Evolutionary conservation across 2,329 filamentous ascomycete genomes (phyloP).

Genomic region (Septoria linicola): DNA sequence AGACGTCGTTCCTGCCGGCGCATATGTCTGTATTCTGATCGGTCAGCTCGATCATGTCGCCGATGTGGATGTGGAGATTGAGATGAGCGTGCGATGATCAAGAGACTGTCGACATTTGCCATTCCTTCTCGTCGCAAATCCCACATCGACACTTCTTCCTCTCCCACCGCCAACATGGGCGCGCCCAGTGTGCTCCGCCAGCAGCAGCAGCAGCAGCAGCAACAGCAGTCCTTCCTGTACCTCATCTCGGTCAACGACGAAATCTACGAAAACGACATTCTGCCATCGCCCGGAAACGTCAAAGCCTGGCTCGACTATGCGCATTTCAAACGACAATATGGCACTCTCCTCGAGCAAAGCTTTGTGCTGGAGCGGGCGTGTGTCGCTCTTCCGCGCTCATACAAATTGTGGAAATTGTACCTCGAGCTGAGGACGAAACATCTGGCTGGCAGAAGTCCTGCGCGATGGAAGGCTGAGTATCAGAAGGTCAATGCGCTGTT

Average conservation of each 20-base stretch:
- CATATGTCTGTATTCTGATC: no score
- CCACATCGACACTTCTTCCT: constrained; percentile 12
- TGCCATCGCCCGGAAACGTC: constrained; percentile 78
- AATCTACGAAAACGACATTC: constrained; percentile 92
- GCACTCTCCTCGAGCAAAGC: constrained; percentile 79
- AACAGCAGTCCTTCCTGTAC: constrained; percentile 36
- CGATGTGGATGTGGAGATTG: background rate
- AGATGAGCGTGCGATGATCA: constrained; percentile 7
- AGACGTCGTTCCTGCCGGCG: constrained; percentile 8
- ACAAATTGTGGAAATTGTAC: constrained; percentile 99
- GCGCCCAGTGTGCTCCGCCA: constrained; percentile 13
- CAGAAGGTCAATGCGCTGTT: constrained; percentile 93
- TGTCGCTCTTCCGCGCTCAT: constrained; percentile 83
- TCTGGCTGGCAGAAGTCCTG: constrained; percentile 72
- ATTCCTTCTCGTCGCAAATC: constrained; percentile 26
- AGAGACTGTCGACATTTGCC: constrained; percentile 10
- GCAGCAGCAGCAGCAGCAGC: constrained; percentile 19
- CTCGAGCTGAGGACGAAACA: constrained; percentile 74
- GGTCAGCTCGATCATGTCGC: no score
- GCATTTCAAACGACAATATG: constrained; percentile 85
- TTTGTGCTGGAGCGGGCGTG: constrained; percentile 88
- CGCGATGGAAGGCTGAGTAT: constrained; percentile 75
- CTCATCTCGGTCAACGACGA: constrained; percentile 79
- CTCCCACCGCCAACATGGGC: constrained; percentile 16
- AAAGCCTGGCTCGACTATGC: constrained; percentile 96